Base-by-base conservation (phyloP, 2,329 filamentous ascomycete genomes). In the Chaetomium sp. region DNA sequence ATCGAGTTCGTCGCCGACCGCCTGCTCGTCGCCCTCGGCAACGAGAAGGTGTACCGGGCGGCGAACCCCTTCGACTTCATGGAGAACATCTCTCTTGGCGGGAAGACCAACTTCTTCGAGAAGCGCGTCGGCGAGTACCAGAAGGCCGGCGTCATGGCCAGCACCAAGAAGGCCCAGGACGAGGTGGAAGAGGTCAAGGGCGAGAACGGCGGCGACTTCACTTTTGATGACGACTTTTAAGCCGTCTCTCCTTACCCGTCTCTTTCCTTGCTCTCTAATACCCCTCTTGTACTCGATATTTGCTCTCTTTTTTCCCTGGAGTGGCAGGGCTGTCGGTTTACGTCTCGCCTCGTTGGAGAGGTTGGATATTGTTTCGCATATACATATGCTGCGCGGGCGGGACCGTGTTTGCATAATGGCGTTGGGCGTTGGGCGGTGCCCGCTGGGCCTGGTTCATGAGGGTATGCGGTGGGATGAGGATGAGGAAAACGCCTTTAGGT, bases 21-120 rank as follows among this genome's bases (percentile, higher is more conserved):
- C 73, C 90, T 99, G 42, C 87, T 99, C 42, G 83, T 98, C 65
- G 89, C 95, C 35, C 90, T 99, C 55, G 95, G 95, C 75, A 97
- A 97, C 80, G 86, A 91, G 73, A 98, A 97, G 85, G 85, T 91
- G 74, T 99, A 96, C 87, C 91, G 95, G 76, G 84, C 90, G 29
- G 87, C 89, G 78, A 99, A 99, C 83, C 95, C 95, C 77, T 99
- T 99, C 78, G 95, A 99, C 85, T 99, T 99, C 81, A 99, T 99
- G 95, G 95, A 99, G 86, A 97, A 97, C 82, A 99, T 99, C 80
- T 98, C 95, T 25, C 87, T 99, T 12, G 92, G 93, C 60, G 95
- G 95, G 80, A 99, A 99, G 91, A 99, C 95, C 78, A 99, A 99
- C 88, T 99, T 99, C 87, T 99, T 99, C 78, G 95, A 99, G 90